Evolutionary conservation across 164 flowering plant species (phyloP), one percentile per base, ranked within the genome.

Genomic region (Magnolia sinica): DNA sequence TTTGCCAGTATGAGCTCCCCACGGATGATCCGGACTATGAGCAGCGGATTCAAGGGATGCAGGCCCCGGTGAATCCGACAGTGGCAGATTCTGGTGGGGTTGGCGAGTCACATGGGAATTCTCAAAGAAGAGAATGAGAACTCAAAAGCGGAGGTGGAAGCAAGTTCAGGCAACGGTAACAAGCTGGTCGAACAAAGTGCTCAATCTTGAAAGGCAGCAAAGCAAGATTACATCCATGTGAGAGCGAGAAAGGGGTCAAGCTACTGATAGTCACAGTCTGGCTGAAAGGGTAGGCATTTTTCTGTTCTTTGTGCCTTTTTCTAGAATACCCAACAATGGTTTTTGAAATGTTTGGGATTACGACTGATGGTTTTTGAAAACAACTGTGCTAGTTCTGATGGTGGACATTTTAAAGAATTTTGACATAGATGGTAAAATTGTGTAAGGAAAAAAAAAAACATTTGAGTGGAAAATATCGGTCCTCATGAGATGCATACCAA

Each of bases 231-330:
- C 74, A 93, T 93, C 71, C 96, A 93, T 82, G 98, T 93, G 76
- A 83, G 99, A 83, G 99, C 98, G 1, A 88, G 99, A 85, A 85
- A 89, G 98, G 82, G 98, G 98, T 29, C 99, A 96, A 89, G 99
- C 99, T 65, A 94, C 99, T 59, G 98, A 96, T 81, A 94, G 98
- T 86, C 99, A 96, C 85, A 96, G 99, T 82, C 83, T 93, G 70
- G 98, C 97, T 9, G 99, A 96, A 80, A 88, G 99, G 81, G 99
- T 96, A 90, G 87, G 79, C 69, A 19, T 20, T 66, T 65, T 22
- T 13, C 20, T 55, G 5, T 24, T 58, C 8, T 51, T 11, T 24
- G 50, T 18, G 23, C 71, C 8, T 68, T 27, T 31, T 68, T 31
- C n/a, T 24, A 14, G 49, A 68, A 68, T 14, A 68, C 68, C 27